Percentiles rank a stretch among this genome's conserved stretches.
Evolutionary conservation across 208 protist species (phyloP).

Genomic region (Wallacemonas sp.): DNA sequence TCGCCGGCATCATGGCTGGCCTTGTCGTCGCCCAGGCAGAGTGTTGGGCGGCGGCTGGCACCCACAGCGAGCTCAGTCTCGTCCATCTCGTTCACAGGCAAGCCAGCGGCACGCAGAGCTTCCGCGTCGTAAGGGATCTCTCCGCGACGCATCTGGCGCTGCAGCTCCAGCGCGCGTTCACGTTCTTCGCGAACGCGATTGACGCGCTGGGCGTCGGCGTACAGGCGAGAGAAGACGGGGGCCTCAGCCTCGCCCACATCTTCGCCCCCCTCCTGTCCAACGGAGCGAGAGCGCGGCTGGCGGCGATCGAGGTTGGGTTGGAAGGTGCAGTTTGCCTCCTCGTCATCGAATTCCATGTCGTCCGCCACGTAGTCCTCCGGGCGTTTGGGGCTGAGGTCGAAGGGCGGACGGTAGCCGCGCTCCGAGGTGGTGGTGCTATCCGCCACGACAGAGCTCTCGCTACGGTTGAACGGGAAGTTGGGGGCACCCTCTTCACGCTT

Average conservation of each 20-base stretch:
- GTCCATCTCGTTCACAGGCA: conserved; percentile 7
- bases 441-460: conserved; percentile 10
- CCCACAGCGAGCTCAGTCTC: conserved; percentile 7
- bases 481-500: conserved; percentile 3
- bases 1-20: conserved; percentile 14
- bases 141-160: conserved; percentile 26
- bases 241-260: not conserved
- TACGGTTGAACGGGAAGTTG: conserved; percentile 13
- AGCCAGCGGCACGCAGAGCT: conserved; percentile 3
- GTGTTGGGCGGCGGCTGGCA: conserved; percentile 1
- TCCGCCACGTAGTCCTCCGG: conserved; percentile 17
- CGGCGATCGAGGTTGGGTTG: conserved; percentile 28
- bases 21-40: not conserved
- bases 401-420: conserved; percentile 5
- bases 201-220: conserved; percentile 55
- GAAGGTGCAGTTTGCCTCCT: conserved; percentile 46
- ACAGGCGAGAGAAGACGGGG: conserved; percentile 57
- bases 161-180: conserved; percentile 27
- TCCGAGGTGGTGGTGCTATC: conserved; percentile 12
- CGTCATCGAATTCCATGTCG: conserved; percentile 17
- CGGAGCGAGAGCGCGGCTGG: not conserved
- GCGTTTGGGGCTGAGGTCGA: conserved; percentile 2
- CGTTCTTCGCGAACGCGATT: conserved; percentile 37
- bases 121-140: conserved; percentile 21
- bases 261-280: too few species aligned